Evolutionary conservation across 169 alveolate species (phyloP), one percentile per base, ranked within the genome.

Genomic region (Plasmodium adleri): DNA sequence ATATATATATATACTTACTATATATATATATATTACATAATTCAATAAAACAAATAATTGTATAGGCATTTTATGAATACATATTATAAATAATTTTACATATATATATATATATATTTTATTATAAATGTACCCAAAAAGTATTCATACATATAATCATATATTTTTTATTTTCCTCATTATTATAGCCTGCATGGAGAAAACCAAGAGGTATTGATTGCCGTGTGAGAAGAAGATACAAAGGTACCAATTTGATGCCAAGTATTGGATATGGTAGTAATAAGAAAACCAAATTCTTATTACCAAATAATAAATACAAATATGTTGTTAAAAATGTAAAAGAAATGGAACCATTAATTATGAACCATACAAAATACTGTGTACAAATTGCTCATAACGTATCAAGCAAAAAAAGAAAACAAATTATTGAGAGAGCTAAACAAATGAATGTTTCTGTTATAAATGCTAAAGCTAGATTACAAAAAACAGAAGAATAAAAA

Each of bases 191-290:
- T 26, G 94, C 96, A 80, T 98, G 99, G 99, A 96, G 99, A 93
- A 97, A 98, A 94, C 99, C 99, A 73, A 96, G 97, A 95, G 99
- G 99, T 94, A 98, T 98, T 66, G 99, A 98, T 90, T 96, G 98
- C 68, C 97, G 99, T 70, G 99, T 97, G 56, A 97, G 99, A 88
- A 96, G 99, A 72, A 95, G 97, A 90, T 98, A 97, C 96, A 96
- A 95, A 95, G 99, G 99, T 80, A 96, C 97, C 73, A 97, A 95
- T 80, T 93, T 95, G 52, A 96, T 96, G 96, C 99, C 99, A 87
- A 97, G 96, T 94, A 97, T 98, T 90, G 99, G 99, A 49, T 98
- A 97, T 91, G 99, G 99, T 60, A 97, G 99, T 67, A 96, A 96
- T 96, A 97, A 97, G 94, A 96, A 93, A 97, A 97, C 99, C 72